These are phyloP conservation scores for Penstemon barbatus DNA, from an alignment of 257 asterid genomes.

Conservation along the genomic window DNA sequence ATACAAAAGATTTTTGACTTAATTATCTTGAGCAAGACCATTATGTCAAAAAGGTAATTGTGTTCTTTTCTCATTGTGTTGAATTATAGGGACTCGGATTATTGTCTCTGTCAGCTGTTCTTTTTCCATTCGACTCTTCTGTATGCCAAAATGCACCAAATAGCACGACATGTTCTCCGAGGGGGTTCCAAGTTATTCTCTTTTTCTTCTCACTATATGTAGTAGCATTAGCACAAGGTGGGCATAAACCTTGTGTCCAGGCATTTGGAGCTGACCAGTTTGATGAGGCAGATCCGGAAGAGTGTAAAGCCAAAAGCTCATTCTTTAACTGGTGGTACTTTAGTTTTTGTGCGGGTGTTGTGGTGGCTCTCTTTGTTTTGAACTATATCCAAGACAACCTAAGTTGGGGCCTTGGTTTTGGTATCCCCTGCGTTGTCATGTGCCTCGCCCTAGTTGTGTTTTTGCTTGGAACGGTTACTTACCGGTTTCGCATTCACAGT, in stretches of 20 bases:
- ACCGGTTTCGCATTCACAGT: slow-evolving; percentile 40
- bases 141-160: slow-evolving; percentile 34
- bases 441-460: slow-evolving; percentile 51
- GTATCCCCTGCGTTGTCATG: slow-evolving; percentile 66
- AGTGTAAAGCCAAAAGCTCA: slow-evolving; percentile 65
- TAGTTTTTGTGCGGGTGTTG: slow-evolving; percentile 41
- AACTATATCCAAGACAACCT: slow-evolving; percentile 68
- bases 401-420: slow-evolving; percentile 81
- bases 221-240: slow-evolving; percentile 65
- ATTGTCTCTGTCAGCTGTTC: slow-evolving; percentile 48
- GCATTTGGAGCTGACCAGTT: slow-evolving; percentile 83
- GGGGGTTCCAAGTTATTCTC: slow-evolving; percentile 40
- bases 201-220: slow-evolving; percentile 61
- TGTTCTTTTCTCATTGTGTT: slow-evolving; percentile 10
- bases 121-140: slow-evolving; percentile 33
- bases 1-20: slow-evolving; percentile 8
- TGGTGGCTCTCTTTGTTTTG: slow-evolving; percentile 41
- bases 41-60: slow-evolving; percentile 16
- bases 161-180: slow-evolving; percentile 42
- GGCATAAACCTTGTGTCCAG: slow-evolving; percentile 75
- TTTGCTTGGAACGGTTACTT: slow-evolving; percentile 55
- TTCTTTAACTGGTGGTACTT: slow-evolving; percentile 82
- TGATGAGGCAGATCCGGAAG: slow-evolving; percentile 53
- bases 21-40: slow-evolving; percentile 1
- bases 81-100: slow-evolving; percentile 45